Evolutionary conservation across 345 rosid species (phyloP).

Genomic region (Melaleuca quinquenervia): DNA sequence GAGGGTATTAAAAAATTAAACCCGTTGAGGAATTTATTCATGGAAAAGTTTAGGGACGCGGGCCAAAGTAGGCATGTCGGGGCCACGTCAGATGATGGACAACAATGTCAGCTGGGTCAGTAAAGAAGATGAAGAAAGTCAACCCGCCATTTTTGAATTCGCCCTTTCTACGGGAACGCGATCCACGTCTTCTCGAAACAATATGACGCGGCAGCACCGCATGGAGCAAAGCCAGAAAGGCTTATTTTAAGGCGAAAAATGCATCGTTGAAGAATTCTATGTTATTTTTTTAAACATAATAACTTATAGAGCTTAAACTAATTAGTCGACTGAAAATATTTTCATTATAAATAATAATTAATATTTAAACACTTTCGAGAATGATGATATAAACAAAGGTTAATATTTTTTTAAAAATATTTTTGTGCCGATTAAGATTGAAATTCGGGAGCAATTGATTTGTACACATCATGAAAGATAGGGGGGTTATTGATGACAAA

Average conservation of each 20-base stretch:
- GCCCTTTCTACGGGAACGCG: background rate
- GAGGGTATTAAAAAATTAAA: background rate
- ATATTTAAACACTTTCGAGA: too few relatives aligned
- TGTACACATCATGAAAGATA: background rate
- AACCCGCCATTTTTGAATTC: background rate
- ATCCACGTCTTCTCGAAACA: background rate
- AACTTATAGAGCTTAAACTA: too few relatives aligned
- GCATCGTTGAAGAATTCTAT: too few relatives aligned
- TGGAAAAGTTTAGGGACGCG: background rate
- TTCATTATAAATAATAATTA: too few relatives aligned
- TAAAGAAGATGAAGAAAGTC: background rate
- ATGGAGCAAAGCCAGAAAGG: background rate
- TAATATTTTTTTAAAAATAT: too few relatives aligned
- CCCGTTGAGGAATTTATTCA: background rate
- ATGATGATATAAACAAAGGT: too few relatives aligned
- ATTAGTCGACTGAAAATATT: too few relatives aligned
- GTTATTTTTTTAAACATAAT: too few relatives aligned
- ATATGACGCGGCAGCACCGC: background rate
- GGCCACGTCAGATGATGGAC: background rate
- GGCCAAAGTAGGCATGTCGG: background rate
- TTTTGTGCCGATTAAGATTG: background rate
- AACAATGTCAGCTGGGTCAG: background rate
- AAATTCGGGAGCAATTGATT: background rate
- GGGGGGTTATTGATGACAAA: background rate
- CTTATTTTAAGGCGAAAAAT: background rate